A percentile compares a stretch with the other conserved stretches of the same genome.
phyloP scores from a whole-genome alignment of 768 basidiomycete genomes.

The Suillus sp. region DNA sequence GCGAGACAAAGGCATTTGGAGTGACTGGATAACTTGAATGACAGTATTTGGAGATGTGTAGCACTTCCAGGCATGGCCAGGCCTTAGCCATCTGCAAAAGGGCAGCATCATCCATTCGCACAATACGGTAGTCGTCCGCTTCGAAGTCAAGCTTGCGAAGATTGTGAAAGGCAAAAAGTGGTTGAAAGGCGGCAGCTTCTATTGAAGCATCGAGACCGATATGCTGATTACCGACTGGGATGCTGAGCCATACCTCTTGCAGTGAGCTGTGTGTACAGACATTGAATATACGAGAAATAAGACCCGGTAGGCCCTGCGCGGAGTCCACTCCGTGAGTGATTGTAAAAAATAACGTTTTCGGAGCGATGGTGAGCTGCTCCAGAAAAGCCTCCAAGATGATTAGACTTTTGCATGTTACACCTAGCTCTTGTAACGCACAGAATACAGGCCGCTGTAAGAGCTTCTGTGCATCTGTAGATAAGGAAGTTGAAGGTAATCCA shows the following conservation, averaged over 20 bases:
- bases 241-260: background rate
- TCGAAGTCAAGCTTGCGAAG: background rate
- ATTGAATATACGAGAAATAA: background rate
- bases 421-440: background rate
- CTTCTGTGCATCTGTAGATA: background rate
- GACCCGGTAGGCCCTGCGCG: background rate
- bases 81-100: slow-evolving; percentile 4
- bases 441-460: background rate
- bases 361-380: background rate
- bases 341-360: background rate
- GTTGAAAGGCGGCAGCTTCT: background rate
- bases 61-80: background rate
- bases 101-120: background rate
- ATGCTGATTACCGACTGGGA: background rate
- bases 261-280: background rate
- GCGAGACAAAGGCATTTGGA: background rate
- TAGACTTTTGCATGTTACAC: background rate
- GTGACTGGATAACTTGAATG: background rate
- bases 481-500: background rate
- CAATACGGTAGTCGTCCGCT: background rate
- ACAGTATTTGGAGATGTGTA: background rate
- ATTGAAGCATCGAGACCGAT: background rate
- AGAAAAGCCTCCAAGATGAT: background rate
- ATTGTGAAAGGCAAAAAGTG: background rate
- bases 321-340: background rate